phyloP scores from a whole-genome alignment of 768 basidiomycete species.

The Pleurotus cornucopiae region DNA sequence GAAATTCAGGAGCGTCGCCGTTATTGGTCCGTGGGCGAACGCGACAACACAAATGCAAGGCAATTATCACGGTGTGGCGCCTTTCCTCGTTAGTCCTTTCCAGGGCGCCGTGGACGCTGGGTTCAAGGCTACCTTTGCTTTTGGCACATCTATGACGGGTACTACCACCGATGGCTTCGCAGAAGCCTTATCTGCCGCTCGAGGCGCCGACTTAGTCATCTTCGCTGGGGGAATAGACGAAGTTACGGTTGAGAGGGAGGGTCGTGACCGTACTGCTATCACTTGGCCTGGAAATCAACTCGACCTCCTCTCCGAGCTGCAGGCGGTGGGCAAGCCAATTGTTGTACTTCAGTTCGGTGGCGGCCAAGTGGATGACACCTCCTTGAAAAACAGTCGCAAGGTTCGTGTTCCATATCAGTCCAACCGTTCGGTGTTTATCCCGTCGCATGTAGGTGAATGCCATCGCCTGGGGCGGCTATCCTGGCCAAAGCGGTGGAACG shows the following conservation, averaged over 20 bases:
- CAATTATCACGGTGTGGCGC: conserved; percentile 53
- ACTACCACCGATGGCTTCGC: conserved; percentile 40
- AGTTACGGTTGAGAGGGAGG: conserved; percentile 42
- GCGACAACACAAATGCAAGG: conserved; percentile 55
- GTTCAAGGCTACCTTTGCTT: conserved; percentile 37
- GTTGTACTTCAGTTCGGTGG: conserved; percentile 54
- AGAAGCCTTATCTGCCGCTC: conserved; percentile 46
- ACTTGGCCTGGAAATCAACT: conserved; percentile 56
- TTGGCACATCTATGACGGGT: conserved; percentile 37
- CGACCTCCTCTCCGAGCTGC: conserved; percentile 40
- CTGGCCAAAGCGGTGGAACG: conserved; percentile 50
- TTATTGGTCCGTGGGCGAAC: conserved; percentile 59
- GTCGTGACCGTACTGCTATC: conserved; percentile 40
- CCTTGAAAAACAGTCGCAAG: conserved; percentile 36
- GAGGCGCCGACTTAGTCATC: conserved; percentile 43
- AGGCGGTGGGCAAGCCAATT: conserved; percentile 46
- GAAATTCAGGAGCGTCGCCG: conserved; percentile 44
- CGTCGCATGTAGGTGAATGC: conserved; percentile 38
- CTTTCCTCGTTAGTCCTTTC: conserved; percentile 51
- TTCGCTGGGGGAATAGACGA: conserved; percentile 56
- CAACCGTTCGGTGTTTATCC: neutral
- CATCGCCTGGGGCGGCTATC: conserved; percentile 55
- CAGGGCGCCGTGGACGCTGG: conserved; percentile 44
- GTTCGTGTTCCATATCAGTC: conserved; percentile 21
- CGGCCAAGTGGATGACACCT: conserved; percentile 48